Percentiles rank a stretch among this genome's conserved stretches.
Evolutionary conservation across 345 rosid genomes (phyloP).

Genomic region (Chamaenerion angustifolium): DNA sequence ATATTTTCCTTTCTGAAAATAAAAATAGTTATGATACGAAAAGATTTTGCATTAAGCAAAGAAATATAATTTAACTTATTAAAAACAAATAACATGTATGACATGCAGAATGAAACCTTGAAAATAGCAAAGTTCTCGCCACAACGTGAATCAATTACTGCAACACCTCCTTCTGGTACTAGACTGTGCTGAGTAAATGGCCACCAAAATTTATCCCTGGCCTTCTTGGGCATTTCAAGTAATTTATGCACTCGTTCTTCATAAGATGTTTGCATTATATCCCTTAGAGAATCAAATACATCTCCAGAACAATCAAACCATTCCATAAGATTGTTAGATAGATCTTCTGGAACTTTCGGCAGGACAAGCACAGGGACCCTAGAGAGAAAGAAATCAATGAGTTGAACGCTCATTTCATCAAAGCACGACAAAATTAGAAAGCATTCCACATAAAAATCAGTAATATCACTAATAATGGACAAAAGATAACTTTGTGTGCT

Average conservation of each 20-base stretch:
- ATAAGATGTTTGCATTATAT: slow-evolving; percentile 42
- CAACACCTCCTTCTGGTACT: slow-evolving; percentile 48
- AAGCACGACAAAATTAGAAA: not conserved
- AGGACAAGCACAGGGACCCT: slow-evolving; percentile 87
- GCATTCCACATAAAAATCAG: not conserved
- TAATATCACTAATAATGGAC: not conserved
- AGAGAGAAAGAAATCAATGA: slow-evolving; percentile 1
- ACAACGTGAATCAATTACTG: slow-evolving; percentile 83
- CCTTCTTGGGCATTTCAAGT: slow-evolving; percentile 55
- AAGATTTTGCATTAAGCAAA: too few relatives aligned
- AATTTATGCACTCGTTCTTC: slow-evolving; percentile 47
- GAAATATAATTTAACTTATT: too few relatives aligned
- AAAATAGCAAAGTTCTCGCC: slow-evolving; percentile 83
- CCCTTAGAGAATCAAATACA: slow-evolving; percentile 47
- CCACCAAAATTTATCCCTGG: slow-evolving; percentile 83
- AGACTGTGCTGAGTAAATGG: slow-evolving; percentile 91
- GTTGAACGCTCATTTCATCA: not conserved
- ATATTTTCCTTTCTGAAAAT: too few relatives aligned
- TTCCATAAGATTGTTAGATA: slow-evolving; percentile 62
- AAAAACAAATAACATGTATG: too few relatives aligned
- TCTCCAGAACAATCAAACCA: slow-evolving; percentile 57
- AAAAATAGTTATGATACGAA: too few relatives aligned
- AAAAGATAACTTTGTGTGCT: not conserved
- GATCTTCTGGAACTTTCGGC: slow-evolving; percentile 65
- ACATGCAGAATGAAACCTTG: slow-evolving; percentile 31